These are phyloP conservation scores for Aspergillus cristatus DNA, from an alignment of 495 filamentous ascomycete genomes.

Conservation along the genomic window DNA sequence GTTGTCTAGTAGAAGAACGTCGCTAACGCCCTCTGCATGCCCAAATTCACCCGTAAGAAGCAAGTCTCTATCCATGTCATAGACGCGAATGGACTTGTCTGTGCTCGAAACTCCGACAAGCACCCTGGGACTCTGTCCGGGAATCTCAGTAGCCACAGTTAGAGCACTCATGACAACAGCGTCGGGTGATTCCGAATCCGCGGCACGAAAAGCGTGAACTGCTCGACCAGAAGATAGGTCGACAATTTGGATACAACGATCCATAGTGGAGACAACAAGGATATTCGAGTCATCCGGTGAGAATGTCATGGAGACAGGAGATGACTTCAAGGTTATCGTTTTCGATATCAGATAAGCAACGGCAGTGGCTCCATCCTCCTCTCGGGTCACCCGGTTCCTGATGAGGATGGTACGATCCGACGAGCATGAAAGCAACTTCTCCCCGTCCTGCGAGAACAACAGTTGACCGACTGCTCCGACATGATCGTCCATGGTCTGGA, in stretches of 20 bases:
- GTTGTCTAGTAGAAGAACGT: constrained; percentile 59
- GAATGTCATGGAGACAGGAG: constrained; percentile 73
- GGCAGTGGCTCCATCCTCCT: constrained; percentile 50
- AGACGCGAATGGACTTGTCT: constrained; percentile 88
- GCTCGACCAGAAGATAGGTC: constrained; percentile 64
- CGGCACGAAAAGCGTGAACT: constrained; percentile 65
- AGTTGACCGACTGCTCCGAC: constrained; percentile 58
- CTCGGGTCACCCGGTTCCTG: constrained; percentile 61
- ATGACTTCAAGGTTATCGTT: constrained; percentile 73
- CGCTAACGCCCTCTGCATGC: constrained; percentile 85
- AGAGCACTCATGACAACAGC: constrained; percentile 75
- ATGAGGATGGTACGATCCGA: constrained; percentile 78
- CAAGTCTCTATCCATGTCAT: constrained; percentile 64
- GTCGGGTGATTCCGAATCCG: constrained; percentile 68
- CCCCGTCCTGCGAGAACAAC: constrained; percentile 52
- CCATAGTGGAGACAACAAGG: constrained; percentile 68
- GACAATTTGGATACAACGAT: constrained; percentile 70
- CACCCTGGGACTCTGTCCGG: constrained; percentile 38
- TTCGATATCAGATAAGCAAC: constrained; percentile 67
- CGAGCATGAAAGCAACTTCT: constrained; percentile 75
- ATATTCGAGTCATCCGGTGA: constrained; percentile 50
- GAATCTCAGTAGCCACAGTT: constrained; percentile 36
- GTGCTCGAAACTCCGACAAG: constrained; percentile 81
- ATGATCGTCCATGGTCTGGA: constrained; percentile 74
- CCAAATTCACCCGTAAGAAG: constrained; percentile 86